These are phyloP conservation scores for Eucalyptus marginata DNA, from an alignment of 345 rosid genomes.

Conservation along the genomic window DNA sequence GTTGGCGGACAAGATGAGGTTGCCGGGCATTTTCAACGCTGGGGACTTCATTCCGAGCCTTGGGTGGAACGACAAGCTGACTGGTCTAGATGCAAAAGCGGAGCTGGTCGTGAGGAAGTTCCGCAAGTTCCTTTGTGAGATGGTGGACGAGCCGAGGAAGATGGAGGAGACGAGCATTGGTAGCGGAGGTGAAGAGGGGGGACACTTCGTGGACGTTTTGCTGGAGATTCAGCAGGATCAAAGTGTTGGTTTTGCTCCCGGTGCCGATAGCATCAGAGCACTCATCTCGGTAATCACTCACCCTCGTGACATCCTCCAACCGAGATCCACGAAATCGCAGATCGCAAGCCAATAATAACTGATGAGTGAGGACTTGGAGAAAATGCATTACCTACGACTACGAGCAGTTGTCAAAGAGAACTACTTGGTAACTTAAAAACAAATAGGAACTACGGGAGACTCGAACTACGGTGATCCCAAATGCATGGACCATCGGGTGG, in stretches of 20 bases:
- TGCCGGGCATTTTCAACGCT: too few species aligned
- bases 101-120: constrained; percentile 4
- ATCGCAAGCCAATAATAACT: neutral
- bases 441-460: too few species aligned
- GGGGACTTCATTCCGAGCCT: too few species aligned
- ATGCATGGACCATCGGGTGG: constrained; percentile 21
- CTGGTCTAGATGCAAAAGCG: constrained; percentile 1
- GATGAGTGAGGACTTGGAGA: neutral
- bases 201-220: constrained; percentile 13
- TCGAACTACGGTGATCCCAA: constrained; percentile 1
- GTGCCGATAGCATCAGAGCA: constrained; percentile 10
- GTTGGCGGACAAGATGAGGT: too few species aligned
- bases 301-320: constrained; percentile 1
- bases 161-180: neutral
- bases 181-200: neutral
- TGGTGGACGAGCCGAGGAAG: neutral
- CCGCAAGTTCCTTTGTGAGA: neutral
- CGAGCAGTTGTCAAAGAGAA: constrained; percentile 24
- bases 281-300: constrained; percentile 11
- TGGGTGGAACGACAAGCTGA: constrained; percentile 6
- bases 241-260: neutral
- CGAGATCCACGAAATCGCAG: neutral
- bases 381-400: constrained; percentile 1
- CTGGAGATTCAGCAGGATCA: constrained; percentile 3
- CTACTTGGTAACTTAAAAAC: too few species aligned